Evolutionary conservation across 176 grass and related monocot genomes (phyloP).

Genomic region (Zea mays): DNA sequence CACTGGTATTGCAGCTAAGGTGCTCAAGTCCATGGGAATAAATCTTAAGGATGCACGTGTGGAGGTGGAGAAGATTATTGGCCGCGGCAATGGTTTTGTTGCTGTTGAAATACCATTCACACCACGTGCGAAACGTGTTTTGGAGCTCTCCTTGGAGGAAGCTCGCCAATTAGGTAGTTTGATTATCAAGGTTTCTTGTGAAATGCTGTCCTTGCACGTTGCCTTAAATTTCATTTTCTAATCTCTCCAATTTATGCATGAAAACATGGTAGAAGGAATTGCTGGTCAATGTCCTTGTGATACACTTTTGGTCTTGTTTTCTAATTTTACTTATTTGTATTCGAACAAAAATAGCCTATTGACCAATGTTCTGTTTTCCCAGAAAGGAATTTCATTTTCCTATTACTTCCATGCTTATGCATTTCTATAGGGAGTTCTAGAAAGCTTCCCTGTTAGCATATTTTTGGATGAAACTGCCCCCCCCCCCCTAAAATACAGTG

Average conservation of each 20-base stretch:
- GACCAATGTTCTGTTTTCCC: background rate
- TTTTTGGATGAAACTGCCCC: background rate
- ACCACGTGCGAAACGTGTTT: conserved; percentile 80
- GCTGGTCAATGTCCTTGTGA: conserved; percentile 16
- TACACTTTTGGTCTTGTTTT: background rate
- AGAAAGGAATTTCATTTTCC: background rate
- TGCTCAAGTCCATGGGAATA: conserved; percentile 99
- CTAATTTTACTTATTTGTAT: background rate
- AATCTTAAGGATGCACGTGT: conserved; percentile 95
- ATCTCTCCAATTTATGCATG: background rate
- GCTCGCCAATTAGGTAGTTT: conserved; percentile 78
- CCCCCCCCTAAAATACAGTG: background rate
- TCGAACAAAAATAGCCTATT: background rate
- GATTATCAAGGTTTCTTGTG: conserved; percentile 21
- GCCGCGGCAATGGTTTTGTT: conserved; percentile 88
- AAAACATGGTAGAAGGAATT: conserved; percentile 13
- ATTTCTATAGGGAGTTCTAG: background rate
- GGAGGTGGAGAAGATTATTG: conserved; percentile 97
- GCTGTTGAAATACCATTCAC: conserved; percentile 96
- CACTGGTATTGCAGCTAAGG: conserved; percentile 90
- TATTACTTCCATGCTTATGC: background rate
- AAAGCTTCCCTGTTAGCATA: background rate
- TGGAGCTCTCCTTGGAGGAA: conserved; percentile 87
- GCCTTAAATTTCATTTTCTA: conserved; percentile 16
- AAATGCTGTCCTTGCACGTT: background rate